Conservation (phyloP, 805 yeast species). For the Jamesozyma spencerorum region DNA sequence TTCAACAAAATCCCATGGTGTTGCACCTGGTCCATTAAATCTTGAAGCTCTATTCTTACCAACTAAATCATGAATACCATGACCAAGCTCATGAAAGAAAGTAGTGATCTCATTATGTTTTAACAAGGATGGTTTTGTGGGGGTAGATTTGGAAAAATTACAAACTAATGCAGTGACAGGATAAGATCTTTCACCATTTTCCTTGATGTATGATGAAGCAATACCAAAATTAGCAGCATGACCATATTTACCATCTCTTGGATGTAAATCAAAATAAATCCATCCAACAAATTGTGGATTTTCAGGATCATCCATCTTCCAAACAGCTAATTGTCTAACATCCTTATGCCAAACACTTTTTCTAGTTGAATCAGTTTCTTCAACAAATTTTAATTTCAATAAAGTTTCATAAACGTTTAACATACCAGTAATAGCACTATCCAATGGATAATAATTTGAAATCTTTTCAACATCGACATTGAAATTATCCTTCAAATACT, state of each 20-base stretch:
- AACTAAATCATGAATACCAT: conserved; percentile 72
- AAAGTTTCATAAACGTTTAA: conserved; percentile 58
- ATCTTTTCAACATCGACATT: conserved; percentile 64
- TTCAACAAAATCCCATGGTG: conserved; percentile 81
- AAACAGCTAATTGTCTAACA: conserved; percentile 64
- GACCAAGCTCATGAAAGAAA: conserved; percentile 85
- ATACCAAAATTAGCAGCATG: conserved; percentile 81
- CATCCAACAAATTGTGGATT: conserved; percentile 61
- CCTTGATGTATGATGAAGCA: conserved; percentile 46
- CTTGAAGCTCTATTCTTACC: conserved; percentile 56
- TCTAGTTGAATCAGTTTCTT: conserved; percentile 33
- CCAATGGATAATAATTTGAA: conserved; percentile 71
- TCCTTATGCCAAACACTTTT: conserved; percentile 67
- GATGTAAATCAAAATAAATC: conserved; percentile 73
- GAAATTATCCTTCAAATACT: conserved; percentile 56
- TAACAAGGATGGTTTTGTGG: conserved; percentile 61
- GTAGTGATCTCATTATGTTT: conserved; percentile 74
- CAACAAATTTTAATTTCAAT: conserved; percentile 59
- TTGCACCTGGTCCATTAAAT: conserved; percentile 66
- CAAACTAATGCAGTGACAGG: conserved; percentile 78
- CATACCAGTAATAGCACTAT: conserved; percentile 60
- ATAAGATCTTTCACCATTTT: conserved; percentile 41
- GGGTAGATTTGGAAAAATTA: conserved; percentile 70
- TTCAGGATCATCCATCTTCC: conserved; percentile 44
- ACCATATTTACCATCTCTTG: conserved; percentile 78